phyloP scores from a whole-genome alignment of 441 rosid species.

The Lagerstroemia fauriei region DNA sequence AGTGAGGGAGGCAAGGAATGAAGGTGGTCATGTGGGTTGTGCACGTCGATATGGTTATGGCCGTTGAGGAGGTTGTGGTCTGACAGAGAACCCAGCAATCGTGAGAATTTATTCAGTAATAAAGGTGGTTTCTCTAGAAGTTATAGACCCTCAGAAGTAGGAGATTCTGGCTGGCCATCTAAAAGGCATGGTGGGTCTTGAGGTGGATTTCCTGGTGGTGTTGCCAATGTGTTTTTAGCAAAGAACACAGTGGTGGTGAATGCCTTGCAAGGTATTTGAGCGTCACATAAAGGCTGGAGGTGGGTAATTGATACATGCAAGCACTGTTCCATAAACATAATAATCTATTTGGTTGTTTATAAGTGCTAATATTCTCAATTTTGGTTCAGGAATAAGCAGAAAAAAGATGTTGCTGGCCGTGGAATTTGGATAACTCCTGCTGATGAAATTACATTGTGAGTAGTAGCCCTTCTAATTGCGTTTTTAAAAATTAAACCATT shows the following conservation, averaged over 20 bases:
- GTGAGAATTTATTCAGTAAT: slow-evolving; percentile 36
- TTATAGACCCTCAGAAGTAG: slow-evolving; percentile 61
- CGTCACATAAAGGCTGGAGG: slow-evolving; percentile 89
- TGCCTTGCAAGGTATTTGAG: slow-evolving; percentile 65
- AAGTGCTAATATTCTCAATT: not conserved
- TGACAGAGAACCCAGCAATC: slow-evolving; percentile 54
- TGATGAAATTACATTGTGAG: too few species aligned
- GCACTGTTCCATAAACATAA: not conserved
- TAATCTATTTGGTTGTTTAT: not conserved
- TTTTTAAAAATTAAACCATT: too few species aligned
- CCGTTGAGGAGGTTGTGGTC: slow-evolving; percentile 48
- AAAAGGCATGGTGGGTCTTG: slow-evolving; percentile 72
- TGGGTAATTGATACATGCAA: slow-evolving; percentile 53
- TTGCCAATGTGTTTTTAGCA: slow-evolving; percentile 59
- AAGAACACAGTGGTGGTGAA: slow-evolving; percentile 65
- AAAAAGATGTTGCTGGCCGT: slow-evolving; percentile 88
- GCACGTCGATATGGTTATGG: slow-evolving; percentile 36
- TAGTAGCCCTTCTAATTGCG: too few species aligned
- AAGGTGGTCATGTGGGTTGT: slow-evolving; percentile 22
- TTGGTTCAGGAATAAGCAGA: slow-evolving; percentile 56
- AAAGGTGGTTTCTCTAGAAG: slow-evolving; percentile 59
- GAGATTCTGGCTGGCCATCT: slow-evolving; percentile 58
- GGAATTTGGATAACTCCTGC: slow-evolving; percentile 78
- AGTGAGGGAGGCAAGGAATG: slow-evolving; percentile 28
- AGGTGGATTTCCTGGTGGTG: slow-evolving; percentile 68